Percentiles rank a stretch among this genome's conserved stretches.
Conservation (phyloP, 257 asterid genomes). For the Capsicum rhomboideum region DNA sequence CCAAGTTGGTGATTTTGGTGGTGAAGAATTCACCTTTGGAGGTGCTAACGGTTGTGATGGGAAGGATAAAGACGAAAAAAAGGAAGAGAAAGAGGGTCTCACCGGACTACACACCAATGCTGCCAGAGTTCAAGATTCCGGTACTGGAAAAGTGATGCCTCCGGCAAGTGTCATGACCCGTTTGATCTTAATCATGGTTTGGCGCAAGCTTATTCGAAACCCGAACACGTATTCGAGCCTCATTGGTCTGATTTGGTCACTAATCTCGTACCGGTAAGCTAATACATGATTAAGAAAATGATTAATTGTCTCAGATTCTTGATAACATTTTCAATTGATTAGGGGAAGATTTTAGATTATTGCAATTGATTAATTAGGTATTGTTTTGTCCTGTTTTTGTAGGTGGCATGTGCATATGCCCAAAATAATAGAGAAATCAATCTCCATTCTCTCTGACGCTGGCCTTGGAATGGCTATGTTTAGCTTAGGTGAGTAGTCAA, state of each 20-base stretch:
- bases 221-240: conserved; percentile 26
- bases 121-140: conserved; percentile 33
- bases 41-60: conserved; percentile 23
- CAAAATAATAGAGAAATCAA: conserved; percentile 10
- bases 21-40: conserved; percentile 62
- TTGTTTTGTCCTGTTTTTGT: neutral
- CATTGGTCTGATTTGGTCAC: conserved; percentile 22
- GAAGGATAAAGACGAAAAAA: conserved; percentile 45
- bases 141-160: conserved; percentile 64
- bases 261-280: conserved; percentile 11
- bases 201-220: conserved; percentile 90
- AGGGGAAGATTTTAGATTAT: neutral
- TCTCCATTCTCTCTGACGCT: conserved; percentile 25
- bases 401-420: conserved; percentile 28
- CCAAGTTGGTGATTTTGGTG: conserved; percentile 45
- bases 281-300: neutral
- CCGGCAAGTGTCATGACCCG: conserved; percentile 97
- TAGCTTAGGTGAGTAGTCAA: conserved; percentile 14
- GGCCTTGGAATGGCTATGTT: conserved; percentile 31
- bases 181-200: conserved; percentile 89
- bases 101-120: conserved; percentile 23
- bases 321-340: neutral
- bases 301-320: neutral
- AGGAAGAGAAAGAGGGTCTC: conserved; percentile 43
- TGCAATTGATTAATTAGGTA: neutral